These are phyloP conservation scores for Sclerotiophoma versabilis DNA, from an alignment of 2,329 filamentous ascomycete species.

Conservation along the genomic window DNA sequence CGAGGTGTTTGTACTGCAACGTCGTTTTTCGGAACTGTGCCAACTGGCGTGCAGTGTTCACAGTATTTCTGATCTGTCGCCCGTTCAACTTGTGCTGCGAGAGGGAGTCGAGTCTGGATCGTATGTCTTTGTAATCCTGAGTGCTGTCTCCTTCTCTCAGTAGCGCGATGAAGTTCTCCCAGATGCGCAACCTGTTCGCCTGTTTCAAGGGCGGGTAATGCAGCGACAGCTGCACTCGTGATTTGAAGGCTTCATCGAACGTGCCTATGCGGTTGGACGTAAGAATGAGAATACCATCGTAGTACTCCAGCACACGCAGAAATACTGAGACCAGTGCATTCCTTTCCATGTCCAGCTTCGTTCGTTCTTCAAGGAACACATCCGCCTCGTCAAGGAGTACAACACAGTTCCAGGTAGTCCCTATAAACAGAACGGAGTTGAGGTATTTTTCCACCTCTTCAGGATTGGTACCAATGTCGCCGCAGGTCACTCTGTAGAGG, in stretches of 20 bases:
- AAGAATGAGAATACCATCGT: slow-evolving; percentile 52
- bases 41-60: slow-evolving; percentile 48
- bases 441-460: slow-evolving; percentile 10
- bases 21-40: slow-evolving; percentile 12
- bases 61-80: slow-evolving; percentile 50
- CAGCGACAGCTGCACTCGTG: slow-evolving; percentile 51
- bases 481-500: slow-evolving; percentile 33
- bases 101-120: slow-evolving; percentile 44
- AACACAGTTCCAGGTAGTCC: slow-evolving; percentile 56
- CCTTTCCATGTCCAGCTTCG: slow-evolving; percentile 16
- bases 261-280: slow-evolving; percentile 52
- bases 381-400: slow-evolving; percentile 50
- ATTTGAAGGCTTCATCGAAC: slow-evolving; percentile 52
- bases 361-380: slow-evolving; percentile 62
- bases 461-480: slow-evolving; percentile 11
- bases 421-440: not conserved
- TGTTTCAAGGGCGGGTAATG: slow-evolving; percentile 55
- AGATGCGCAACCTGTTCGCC: slow-evolving; percentile 9
- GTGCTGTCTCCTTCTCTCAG: not conserved
- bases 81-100: slow-evolving; percentile 45
- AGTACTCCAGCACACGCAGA: slow-evolving; percentile 52
- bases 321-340: slow-evolving; percentile 31
- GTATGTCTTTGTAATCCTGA: not conserved
- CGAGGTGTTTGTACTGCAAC: slow-evolving; percentile 5
- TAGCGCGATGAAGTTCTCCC: not conserved